Conservation (phyloP, 345 rosid species). For the Pistacia integerrima region DNA sequence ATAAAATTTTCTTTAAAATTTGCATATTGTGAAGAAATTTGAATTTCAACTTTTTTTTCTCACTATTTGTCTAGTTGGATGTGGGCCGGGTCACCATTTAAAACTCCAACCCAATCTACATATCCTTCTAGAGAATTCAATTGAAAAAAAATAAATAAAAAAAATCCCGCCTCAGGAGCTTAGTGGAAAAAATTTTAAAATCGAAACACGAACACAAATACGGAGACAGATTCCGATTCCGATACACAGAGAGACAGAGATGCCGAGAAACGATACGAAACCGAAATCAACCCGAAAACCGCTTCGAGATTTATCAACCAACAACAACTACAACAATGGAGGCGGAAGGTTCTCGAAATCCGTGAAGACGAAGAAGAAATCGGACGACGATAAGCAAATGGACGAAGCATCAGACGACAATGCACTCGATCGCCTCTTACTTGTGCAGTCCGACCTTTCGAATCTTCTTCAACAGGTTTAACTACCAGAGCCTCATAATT, state of each 20-base stretch:
- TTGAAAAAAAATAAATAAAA: neutral
- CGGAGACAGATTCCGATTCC: neutral
- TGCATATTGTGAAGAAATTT: too few relatives aligned
- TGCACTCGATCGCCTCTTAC: conserved; percentile 58
- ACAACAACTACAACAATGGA: conserved; percentile 2
- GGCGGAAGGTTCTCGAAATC: conserved; percentile 32
- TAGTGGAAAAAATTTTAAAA: neutral
- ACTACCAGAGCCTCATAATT: too few relatives aligned
- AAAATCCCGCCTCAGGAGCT: conserved; percentile 5
- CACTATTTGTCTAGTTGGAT: too few relatives aligned
- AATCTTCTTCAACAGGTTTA: conserved; percentile 61
- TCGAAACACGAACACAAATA: neutral
- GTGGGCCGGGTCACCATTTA: neutral
- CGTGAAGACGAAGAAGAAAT: conserved; percentile 16
- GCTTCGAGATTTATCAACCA: conserved; percentile 37
- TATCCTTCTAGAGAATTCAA: neutral
- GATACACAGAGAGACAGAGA: conserved; percentile 19
- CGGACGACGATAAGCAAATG: conserved; percentile 6
- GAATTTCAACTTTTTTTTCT: too few relatives aligned
- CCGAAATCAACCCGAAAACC: conserved; percentile 40
- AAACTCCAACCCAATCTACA: neutral
- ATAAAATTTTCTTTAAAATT: too few relatives aligned
- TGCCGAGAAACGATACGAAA: conserved; percentile 39
- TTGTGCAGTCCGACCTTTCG: conserved; percentile 70
- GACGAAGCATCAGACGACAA: conserved; percentile 25